Base-by-base conservation (phyloP, 2,329 filamentous ascomycete genomes). In the Apiospora phragmitis region DNA sequence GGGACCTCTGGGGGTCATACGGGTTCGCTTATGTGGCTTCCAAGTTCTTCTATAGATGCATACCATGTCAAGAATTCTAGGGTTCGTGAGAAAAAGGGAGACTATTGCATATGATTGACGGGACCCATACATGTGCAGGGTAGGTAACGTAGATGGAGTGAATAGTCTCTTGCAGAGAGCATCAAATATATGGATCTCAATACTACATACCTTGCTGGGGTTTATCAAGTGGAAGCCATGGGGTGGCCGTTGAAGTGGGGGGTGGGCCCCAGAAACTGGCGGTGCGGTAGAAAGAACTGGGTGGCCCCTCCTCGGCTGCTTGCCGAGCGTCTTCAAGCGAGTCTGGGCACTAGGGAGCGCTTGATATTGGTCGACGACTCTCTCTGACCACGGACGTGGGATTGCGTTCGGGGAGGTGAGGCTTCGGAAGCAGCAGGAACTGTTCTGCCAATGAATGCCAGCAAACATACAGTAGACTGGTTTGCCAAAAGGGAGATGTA, bases 281-380 rank as follows among this genome's bases (percentile, higher is more conserved):
- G 65, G 26, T 38, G 65, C 65, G 38, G 24, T 14, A 43, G 38
- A 4, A 18, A 29, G 38, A 12, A 32, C 65, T n/a, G 51, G 16
- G 4, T 38, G 18, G 55, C 32, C 65, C 42, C 42, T 18, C 43
- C 24, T 68, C 67, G 67, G 67, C n/a, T 38, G 67, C 45, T 42
- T 68, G 47, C 67, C 67, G 67, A 68, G 43, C 11, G 16, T 55
- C 45, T 49, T 45, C 43, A 68, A 68, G 67, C 67, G 45, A 49
- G 45, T 12, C 65, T 8, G 62, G 35, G 32, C 21, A 3, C 38
- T 26, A 43, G 14, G 1, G 24, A 45, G n/a, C 12, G 65, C 29
- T 18, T 29, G 65, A 67, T 45, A 29, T 5, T 26, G 38, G 38
- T 67, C n/a, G 65, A 24, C 38, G 65, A 29, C 14, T 26, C n/a